A percentile compares a stretch with the other conserved stretches of the same genome.
phyloP scores from a whole-genome alignment of 1,139 yeast species.

The Saccharomycopsis crataegensis region DNA sequence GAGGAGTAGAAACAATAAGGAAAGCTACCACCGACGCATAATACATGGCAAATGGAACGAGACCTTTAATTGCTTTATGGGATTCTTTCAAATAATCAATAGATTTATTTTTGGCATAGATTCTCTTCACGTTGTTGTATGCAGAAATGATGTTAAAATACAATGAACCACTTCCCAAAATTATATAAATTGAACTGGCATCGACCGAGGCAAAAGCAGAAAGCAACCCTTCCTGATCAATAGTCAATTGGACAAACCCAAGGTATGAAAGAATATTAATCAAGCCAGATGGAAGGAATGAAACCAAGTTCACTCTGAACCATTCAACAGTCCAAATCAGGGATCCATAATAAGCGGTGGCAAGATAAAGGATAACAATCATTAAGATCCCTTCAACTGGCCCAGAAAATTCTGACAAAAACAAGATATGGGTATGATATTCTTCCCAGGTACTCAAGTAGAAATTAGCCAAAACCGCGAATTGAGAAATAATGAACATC shows the following conservation, averaged over 20 bases:
- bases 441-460: conserved; percentile 96
- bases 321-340: conserved; percentile 47
- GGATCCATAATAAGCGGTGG: conserved; percentile 68
- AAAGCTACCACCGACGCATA: conserved; percentile 47
- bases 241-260: not conserved
- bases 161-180: conserved; percentile 49
- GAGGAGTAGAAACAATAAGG: conserved; percentile 38
- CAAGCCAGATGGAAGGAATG: conserved; percentile 5
- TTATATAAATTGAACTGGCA: conserved; percentile 38
- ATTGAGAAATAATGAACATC: conserved; percentile 58
- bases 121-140: conserved; percentile 55
- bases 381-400: conserved; percentile 91
- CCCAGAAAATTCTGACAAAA: conserved; percentile 75
- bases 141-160: conserved; percentile 70
- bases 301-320: conserved; percentile 19
- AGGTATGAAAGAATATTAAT: conserved; percentile 1
- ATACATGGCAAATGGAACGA: conserved; percentile 64
- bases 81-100: conserved; percentile 28
- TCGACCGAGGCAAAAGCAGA: conserved; percentile 23
- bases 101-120: conserved; percentile 34
- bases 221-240: not conserved
- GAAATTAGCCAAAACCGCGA: conserved; percentile 73
- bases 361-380: conserved; percentile 44
- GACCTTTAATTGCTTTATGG: conserved; percentile 49
- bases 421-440: conserved; percentile 81